Base-by-base conservation (phyloP, 208 protist genomes). In the Leptomonas pyrrhocoris region DNA sequence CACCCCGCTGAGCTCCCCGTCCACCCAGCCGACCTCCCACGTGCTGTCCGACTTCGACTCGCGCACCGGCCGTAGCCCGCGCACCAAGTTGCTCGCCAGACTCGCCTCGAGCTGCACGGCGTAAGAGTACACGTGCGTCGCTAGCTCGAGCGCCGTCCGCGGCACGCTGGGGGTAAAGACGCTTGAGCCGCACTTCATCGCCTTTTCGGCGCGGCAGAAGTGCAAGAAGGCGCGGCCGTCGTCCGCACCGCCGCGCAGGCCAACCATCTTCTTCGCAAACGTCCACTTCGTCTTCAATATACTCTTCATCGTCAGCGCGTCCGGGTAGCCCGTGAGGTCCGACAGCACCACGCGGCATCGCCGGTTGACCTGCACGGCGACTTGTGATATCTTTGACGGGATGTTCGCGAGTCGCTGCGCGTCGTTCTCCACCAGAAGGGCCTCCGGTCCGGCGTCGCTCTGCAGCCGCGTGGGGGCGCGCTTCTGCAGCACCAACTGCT, bases 1-100 rank as follows among this genome's bases (percentile, higher is more conserved):
- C 48, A 67, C 56, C 19, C 72, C 72, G 8, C 40, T 40, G 25
- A 96, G 82, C 42, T 81, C 76, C 8, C 88, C 91, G 53, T 96
- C 82, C n/a, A 94, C 76, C 88, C 89, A 94, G 7, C 87, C 88
- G 9, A 96, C 88, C 66, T 96, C 88, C 91, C 91, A 96, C 13
- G 66, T 82, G 27, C 84, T 88, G 34, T 83, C 86, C 0, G 84
- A 88, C 60, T 83, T 77, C 2, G 82, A 73, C 53, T 93, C 91
- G 21, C 84, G 80, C 38, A 94, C 88, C 0, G 79, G 79, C 13
- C 81, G 73, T 23, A 93, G 68, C 9, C 61, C 73, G 31, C 66
- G 62, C 21, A 85, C 64, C 53, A 94, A 65, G 40, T 68, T 67
- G 21, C 79, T 83, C 1, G 81, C 84, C 48, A 96, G 77, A 43